These are phyloP conservation scores for Cicer bijugum DNA, from an alignment of 306 rosid species.

Conservation along the genomic window DNA sequence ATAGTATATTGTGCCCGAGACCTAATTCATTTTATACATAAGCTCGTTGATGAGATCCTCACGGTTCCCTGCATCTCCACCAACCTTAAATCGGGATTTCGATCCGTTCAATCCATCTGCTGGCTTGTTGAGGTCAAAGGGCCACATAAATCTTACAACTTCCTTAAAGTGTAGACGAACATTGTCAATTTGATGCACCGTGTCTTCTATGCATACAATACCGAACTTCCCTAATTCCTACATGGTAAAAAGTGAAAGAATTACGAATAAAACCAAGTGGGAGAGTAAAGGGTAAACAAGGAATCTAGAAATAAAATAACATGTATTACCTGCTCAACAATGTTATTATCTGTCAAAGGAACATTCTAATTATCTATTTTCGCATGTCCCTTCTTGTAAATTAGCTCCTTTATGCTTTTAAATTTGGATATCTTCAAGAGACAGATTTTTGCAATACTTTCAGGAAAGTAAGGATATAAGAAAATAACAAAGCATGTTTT, in stretches of 20 bases:
- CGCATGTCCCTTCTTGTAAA: conserved; percentile 75
- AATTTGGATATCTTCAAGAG: conserved; percentile 72
- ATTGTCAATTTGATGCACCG: conserved; percentile 73
- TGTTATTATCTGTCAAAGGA: conserved; percentile 86
- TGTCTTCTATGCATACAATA: conserved; percentile 82
- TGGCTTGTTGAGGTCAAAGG: conserved; percentile 78
- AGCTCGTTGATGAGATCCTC: conserved; percentile 78
- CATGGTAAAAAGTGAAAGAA: conserved; percentile 18
- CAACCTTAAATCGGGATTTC: conserved; percentile 63
- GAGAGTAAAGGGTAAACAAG: conserved; percentile 3
- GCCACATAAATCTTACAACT: conserved; percentile 70
- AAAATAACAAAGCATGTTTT: background rate
- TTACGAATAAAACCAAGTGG: background rate
- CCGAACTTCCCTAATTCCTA: conserved; percentile 76
- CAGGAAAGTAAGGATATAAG: background rate
- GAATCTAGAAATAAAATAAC: background rate
- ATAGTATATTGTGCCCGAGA: background rate
- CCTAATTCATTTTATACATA: conserved; percentile 75
- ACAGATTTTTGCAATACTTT: conserved; percentile 24
- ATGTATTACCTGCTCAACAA: conserved; percentile 71
- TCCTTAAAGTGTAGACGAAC: conserved; percentile 84
- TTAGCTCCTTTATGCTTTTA: conserved; percentile 73
- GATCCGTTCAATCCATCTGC: conserved; percentile 63
- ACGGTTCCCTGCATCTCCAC: conserved; percentile 87
- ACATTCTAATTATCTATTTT: conserved; percentile 67